A percentile compares a stretch with the other conserved stretches of the same genome.
Conservation (phyloP, 2,329 filamentous ascomycete genomes). For the Claviceps monticola region DNA sequence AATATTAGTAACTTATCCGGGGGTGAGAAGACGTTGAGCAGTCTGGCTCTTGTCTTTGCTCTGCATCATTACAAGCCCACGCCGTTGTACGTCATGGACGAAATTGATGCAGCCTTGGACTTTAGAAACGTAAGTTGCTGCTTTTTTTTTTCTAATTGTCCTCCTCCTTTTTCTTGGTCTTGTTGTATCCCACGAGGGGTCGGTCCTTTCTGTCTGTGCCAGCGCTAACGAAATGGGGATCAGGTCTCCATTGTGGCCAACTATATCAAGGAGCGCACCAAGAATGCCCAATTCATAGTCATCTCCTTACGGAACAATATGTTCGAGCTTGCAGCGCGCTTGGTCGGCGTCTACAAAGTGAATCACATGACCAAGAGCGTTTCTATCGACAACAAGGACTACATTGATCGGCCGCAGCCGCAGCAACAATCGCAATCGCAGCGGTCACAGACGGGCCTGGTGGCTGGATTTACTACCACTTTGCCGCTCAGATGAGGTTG, state of each 20-base stretch:
- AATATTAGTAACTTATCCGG: constrained; percentile 93
- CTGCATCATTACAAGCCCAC: constrained; percentile 97
- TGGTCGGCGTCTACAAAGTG: constrained; percentile 98
- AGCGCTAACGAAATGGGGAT: background rate
- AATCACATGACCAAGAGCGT: constrained; percentile 97
- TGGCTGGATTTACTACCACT: constrained; percentile 19
- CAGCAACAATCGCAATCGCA: constrained; percentile 18
- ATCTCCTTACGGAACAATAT: constrained; percentile 98
- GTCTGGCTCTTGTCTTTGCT: constrained; percentile 90
- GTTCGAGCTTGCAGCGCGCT: constrained; percentile 92
- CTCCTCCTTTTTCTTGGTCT: background rate
- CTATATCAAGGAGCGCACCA: constrained; percentile 98
- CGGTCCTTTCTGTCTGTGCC: background rate
- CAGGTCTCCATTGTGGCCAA: constrained; percentile 94
- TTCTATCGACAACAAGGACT: constrained; percentile 75
- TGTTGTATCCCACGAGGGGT: background rate
- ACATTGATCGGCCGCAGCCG: constrained; percentile 34
- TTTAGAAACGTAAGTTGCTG: constrained; percentile 78
- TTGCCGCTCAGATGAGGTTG: constrained; percentile 19
- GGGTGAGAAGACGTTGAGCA: constrained; percentile 93
- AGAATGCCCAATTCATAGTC: constrained; percentile 98
- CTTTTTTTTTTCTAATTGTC: background rate
- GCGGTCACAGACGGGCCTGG: constrained; percentile 13
- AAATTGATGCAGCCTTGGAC: constrained; percentile 95
- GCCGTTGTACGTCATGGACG: constrained; percentile 97